Base-by-base conservation (phyloP, 148 eudicot genomes). In the Amaranthus cruentus region DNA sequence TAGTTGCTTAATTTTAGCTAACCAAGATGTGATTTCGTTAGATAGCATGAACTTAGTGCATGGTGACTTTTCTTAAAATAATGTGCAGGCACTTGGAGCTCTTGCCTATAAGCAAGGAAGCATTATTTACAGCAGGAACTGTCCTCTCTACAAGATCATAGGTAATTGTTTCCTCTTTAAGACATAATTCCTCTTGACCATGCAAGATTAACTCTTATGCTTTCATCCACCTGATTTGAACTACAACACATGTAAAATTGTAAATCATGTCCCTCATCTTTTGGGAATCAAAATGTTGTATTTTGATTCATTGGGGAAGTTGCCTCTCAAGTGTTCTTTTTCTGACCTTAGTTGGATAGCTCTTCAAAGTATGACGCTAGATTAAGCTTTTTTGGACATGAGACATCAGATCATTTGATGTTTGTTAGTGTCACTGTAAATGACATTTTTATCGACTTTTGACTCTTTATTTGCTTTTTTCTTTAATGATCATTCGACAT, bases 121-220 rank as follows among this genome's bases (percentile, higher is more conserved):
- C 98, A 47, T 54, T 93, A 69, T 86, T 91, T 80, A 88, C 92
- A 64, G 98, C 98, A 56, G 87, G 85, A 54, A 77, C 81, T 62
- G 67, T 91, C 65, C 88, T 91, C 46, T 84, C 92, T 42, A 67
- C 85, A 4, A 79, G 73, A 64, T 76, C 81, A 49, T 86, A 78
- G 86, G 76, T 43, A 14, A 28, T 7, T 21, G 47, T 59, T 59
- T 60, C 43, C 28, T 60, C 63, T 3, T 4, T 60, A 28, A 44
- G 7, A 50, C 6, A 4, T 67, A 44, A 43, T 51, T 66, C 12
- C 6, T 66, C 55, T 15, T 66, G 69, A 54, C 42, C 42, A 44
- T 4, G 68, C 54, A 48, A 48, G 12, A 13, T 65, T 18, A 7
- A 65, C 28, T 6, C 21, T 10, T 13, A n/a, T 14, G 38, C 51